Percentiles rank a stretch among this genome's conserved stretches.
Evolutionary conservation across 352 stramenopile genomes (phyloP).

Genomic region (Globisporangium middletonii): DNA sequence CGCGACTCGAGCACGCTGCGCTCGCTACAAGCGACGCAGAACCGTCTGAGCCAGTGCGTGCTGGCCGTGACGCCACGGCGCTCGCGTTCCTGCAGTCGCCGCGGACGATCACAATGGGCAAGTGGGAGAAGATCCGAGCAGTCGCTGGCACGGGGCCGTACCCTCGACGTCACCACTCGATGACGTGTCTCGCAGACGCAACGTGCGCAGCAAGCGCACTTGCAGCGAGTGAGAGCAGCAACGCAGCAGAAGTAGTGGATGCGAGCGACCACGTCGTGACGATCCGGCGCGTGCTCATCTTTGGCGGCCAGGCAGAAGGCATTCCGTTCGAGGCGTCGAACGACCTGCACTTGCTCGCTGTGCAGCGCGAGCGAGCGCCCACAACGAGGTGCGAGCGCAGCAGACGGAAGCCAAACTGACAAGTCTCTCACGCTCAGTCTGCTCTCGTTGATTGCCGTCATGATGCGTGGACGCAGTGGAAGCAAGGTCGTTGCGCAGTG

Average conservation of each 20-base stretch:
- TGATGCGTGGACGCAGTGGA: not conserved
- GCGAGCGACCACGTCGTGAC: constrained; percentile 11
- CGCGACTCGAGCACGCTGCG: constrained; percentile 17
- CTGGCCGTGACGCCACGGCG: constrained; percentile 6
- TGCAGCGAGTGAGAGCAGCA: not conserved
- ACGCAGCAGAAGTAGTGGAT: not conserved
- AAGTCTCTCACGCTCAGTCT: too few species aligned
- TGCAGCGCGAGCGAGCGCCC: constrained; percentile 1
- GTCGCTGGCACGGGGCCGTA: constrained; percentile 27
- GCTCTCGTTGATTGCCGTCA: too few species aligned
- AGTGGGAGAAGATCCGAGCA: constrained; percentile 58
- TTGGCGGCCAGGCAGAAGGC: constrained; percentile 59
- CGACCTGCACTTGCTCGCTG: constrained; percentile 40
- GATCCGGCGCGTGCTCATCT: constrained; percentile 51
- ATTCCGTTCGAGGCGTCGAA: constrained; percentile 68
- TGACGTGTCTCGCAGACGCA: constrained; percentile 45
- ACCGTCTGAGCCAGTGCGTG: not conserved
- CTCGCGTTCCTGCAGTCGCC: constrained; percentile 36
- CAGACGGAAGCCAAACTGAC: not conserved
- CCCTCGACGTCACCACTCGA: constrained; percentile 55
- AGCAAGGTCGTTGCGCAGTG: constrained; percentile 29
- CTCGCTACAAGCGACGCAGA: constrained; percentile 8
- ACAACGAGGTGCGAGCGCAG: not conserved
- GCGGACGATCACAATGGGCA: constrained; percentile 32
- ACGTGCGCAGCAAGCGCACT: not conserved